Conservation (phyloP, 225 moss, liverwort and hornwort species). For the Bryum argenteum region DNA sequence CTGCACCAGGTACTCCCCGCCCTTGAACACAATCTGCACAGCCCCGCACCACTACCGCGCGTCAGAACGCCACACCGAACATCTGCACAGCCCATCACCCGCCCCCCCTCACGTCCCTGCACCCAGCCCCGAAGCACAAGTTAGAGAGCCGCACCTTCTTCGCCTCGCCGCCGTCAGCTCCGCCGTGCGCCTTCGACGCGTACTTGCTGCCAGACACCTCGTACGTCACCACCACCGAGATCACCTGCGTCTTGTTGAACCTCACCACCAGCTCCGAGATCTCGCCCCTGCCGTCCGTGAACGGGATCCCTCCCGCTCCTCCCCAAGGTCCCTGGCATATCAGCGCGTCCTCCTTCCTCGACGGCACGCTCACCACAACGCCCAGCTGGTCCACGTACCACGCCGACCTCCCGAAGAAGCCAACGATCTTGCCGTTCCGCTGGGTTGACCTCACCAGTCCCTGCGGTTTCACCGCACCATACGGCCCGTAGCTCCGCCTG, state of each 20-base stretch:
- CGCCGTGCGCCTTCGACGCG: not conserved
- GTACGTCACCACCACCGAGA: not conserved
- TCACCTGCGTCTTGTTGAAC: not conserved
- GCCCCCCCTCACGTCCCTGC: no score
- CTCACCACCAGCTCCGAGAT: not conserved
- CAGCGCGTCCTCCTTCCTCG: not conserved
- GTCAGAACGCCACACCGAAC: not conserved
- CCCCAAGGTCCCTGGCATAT: conserved; percentile 6
- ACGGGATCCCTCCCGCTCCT: not conserved
- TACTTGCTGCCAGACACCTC: not conserved
- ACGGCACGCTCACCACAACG: not conserved
- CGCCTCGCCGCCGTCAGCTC: not conserved
- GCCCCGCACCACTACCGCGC: not conserved
- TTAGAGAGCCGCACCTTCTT: no score
- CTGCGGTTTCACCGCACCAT: not conserved
- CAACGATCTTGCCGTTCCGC: not conserved
- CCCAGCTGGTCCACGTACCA: not conserved
- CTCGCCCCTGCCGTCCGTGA: not conserved
- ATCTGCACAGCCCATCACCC: no score
- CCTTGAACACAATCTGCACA: not conserved
- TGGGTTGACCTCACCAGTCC: not conserved
- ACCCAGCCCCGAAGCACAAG: no score
- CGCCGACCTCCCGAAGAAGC: not conserved
- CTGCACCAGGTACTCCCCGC: not conserved
- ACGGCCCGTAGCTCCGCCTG: conserved; percentile 17